These are phyloP conservation scores for Bruguiera hainesii DNA, from an alignment of 441 rosid genomes.

Conservation along the genomic window DNA sequence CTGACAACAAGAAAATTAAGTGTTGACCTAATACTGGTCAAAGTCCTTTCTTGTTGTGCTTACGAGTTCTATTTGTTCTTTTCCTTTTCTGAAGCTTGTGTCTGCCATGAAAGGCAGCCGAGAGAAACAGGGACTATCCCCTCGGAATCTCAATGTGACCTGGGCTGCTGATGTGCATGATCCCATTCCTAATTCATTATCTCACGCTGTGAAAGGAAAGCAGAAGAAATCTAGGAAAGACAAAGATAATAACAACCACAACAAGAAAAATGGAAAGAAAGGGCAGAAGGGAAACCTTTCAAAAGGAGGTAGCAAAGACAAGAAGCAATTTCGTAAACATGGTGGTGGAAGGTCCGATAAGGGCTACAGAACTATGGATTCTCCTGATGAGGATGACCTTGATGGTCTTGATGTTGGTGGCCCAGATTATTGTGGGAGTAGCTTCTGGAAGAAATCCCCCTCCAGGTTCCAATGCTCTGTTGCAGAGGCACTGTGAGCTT, in stretches of 20 bases:
- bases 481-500: constrained; percentile 49
- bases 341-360: constrained; percentile 27
- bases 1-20: too few species aligned
- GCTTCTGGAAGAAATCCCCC: constrained; percentile 39
- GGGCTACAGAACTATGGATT: constrained; percentile 24
- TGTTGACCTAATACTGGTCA: too few species aligned
- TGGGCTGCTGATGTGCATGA: constrained; percentile 97
- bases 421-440: constrained; percentile 47
- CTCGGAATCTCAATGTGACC: constrained; percentile 46
- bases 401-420: constrained; percentile 35
- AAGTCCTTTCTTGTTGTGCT: too few species aligned
- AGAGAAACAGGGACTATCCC: constrained; percentile 49
- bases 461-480: constrained; percentile 45
- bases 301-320: constrained; percentile 51
- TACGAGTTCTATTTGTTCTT: neutral
- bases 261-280: constrained; percentile 58
- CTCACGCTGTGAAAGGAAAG: constrained; percentile 55
- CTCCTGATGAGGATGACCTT: constrained; percentile 16
- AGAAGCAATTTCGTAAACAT: constrained; percentile 46
- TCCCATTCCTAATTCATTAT: constrained; percentile 65
- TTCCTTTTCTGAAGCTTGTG: constrained; percentile 28
- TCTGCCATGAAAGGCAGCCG: constrained; percentile 88
- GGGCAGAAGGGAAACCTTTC: constrained; percentile 62
- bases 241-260: constrained; percentile 34
- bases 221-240: constrained; percentile 53